Conservation (phyloP, 2,329 filamentous ascomycete genomes). For the Diaporthe citriasiana region DNA sequence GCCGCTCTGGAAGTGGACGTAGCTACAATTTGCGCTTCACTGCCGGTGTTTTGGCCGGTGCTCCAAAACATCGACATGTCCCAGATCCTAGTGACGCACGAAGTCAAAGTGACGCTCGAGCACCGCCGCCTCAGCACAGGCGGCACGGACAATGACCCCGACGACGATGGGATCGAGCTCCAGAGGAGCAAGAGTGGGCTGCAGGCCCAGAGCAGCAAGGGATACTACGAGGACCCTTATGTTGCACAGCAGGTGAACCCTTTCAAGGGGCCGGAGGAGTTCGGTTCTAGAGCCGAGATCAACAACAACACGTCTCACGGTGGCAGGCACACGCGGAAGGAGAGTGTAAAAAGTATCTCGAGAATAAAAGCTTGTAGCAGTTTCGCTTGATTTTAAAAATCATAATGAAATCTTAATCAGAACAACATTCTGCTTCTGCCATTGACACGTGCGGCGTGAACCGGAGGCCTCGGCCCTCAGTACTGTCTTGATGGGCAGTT, state of each 20-base stretch:
- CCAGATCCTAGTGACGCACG: conserved; percentile 38
- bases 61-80: conserved; percentile 40
- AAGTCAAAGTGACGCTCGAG: conserved; percentile 40
- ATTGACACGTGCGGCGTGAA: background rate
- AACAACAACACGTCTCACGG: background rate
- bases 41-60: conserved; percentile 42
- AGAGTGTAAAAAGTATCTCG: background rate
- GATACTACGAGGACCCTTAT: conserved; percentile 35
- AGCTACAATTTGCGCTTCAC: conserved; percentile 31
- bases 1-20: conserved; percentile 53
- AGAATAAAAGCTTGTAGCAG: background rate
- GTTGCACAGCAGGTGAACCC: conserved; percentile 38
- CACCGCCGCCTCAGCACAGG: conserved; percentile 29
- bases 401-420: background rate
- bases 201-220: conserved; percentile 4
- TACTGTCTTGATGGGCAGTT: background rate
- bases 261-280: conserved; percentile 29
- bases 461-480: background rate
- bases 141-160: conserved; percentile 12
- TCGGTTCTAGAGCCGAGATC: conserved; percentile 26
- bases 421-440: background rate
- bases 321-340: conserved; percentile 1
- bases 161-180: conserved; percentile 40
- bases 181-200: conserved; percentile 32
- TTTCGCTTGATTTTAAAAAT: background rate